Percentiles rank a stretch among this genome's conserved stretches.
phyloP scores from a whole-genome alignment of 805 yeast genomes.

The Alloascoidea africana region DNA sequence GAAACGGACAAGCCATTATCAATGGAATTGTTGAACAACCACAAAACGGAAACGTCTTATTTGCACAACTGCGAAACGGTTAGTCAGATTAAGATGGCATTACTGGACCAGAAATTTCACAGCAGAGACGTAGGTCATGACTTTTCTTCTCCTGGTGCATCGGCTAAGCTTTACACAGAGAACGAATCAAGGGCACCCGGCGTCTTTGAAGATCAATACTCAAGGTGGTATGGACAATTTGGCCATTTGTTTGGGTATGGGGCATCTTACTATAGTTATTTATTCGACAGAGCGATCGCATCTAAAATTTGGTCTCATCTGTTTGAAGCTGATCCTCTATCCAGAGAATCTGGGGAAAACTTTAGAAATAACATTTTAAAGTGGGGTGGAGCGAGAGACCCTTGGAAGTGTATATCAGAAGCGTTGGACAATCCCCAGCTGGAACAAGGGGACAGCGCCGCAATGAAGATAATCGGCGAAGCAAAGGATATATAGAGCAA shows the following conservation, averaged over 20 bases:
- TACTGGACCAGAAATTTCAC: constrained; percentile 74
- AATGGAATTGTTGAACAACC: constrained; percentile 27
- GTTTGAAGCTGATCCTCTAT: constrained; percentile 57
- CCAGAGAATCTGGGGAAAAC: constrained; percentile 57
- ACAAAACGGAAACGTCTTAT: constrained; percentile 34
- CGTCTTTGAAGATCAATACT: constrained; percentile 46
- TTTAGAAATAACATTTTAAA: constrained; percentile 55
- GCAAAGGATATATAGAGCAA: not conserved
- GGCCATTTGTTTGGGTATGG: constrained; percentile 92
- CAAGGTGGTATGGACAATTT: constrained; percentile 89
- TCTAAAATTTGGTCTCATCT: constrained; percentile 66
- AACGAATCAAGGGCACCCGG: constrained; percentile 37
- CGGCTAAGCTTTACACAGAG: constrained; percentile 47
- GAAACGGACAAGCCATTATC: constrained; percentile 51
- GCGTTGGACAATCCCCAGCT: constrained; percentile 53
- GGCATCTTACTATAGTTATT: constrained; percentile 82
- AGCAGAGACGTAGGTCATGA: constrained; percentile 17
- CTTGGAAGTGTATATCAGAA: constrained; percentile 76
- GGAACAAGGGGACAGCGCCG: constrained; percentile 48
- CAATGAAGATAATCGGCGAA: constrained; percentile 44
- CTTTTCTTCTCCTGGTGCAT: too few relatives aligned
- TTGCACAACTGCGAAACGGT: constrained; percentile 61
- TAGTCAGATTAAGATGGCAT: constrained; percentile 82
- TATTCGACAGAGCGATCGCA: constrained; percentile 88
- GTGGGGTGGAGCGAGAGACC: constrained; percentile 92